These are phyloP conservation scores for Pyrenophora teres DNA, from an alignment of 2,329 filamentous ascomycete species.

Conservation along the genomic window DNA sequence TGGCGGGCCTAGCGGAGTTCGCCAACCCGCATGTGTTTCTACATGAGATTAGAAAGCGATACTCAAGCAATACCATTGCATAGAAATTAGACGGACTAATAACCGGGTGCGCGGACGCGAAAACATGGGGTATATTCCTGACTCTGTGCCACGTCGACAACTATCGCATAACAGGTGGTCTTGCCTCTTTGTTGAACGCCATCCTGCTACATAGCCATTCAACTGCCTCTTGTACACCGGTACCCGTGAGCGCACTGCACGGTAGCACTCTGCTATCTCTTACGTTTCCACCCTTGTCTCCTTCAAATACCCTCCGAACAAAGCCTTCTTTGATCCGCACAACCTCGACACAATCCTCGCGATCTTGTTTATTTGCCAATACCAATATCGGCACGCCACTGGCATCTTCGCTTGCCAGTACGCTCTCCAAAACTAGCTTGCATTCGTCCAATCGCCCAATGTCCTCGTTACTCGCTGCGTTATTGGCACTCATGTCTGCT, in stretches of 20 bases:
- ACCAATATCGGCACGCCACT: slow-evolving; percentile 91
- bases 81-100: no score
- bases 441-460: slow-evolving; percentile 80
- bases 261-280: slow-evolving; percentile 90
- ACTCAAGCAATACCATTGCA: no score
- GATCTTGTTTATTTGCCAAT: slow-evolving; percentile 95
- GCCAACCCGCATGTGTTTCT: no score
- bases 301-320: slow-evolving; percentile 93
- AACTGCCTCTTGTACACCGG: slow-evolving; percentile 90
- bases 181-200: slow-evolving; percentile 93
- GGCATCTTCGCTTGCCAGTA: slow-evolving; percentile 83
- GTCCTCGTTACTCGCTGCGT: slow-evolving; percentile 37
- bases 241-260: slow-evolving; percentile 82
- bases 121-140: slow-evolving; percentile 8
- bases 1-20: no score
- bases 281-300: slow-evolving; percentile 83
- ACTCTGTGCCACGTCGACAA: not conserved
- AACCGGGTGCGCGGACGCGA: not conserved
- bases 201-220: slow-evolving; percentile 93
- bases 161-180: slow-evolving; percentile 89
- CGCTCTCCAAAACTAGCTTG: slow-evolving; percentile 83
- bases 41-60: no score
- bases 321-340: slow-evolving; percentile 96
- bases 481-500: slow-evolving; percentile 50
- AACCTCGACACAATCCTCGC: slow-evolving; percentile 96